Base-by-base conservation (phyloP, 108 stramenopile genomes). In the Chaetoceros tenuissimus region DNA sequence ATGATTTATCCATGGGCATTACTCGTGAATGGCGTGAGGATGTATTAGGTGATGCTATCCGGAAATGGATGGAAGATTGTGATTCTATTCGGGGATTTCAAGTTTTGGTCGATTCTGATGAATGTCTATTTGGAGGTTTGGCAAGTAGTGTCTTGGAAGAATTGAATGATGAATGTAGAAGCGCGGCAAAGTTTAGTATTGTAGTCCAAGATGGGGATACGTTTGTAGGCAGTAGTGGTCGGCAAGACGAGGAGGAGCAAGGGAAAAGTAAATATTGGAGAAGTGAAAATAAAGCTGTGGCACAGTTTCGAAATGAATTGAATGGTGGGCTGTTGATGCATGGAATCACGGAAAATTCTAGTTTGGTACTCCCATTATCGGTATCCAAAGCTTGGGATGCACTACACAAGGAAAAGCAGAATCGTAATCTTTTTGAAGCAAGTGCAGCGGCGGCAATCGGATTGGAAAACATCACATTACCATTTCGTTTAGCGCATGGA, bases 21-120 rank as follows among this genome's bases (percentile, higher is more conserved):
- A 31, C 62, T 0, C 48, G 55, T 13, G 46, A 53, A 18, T 73
- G 72, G 72, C 59, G 72, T 53, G 76, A 90, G 47, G 67, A 71
- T 8, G 48, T 69, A 16, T 57, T 77, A 28, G 67, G 62, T 0
- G 82, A 85, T 62, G 53, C 57, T 31, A 29, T 90, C 31, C 80
- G 88, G 8, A 77, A 72, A 8, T 40, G 75, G 43, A 51, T 90
- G 43, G 88, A 90, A 63, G 71, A 64, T 20, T 82, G 74, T 59
- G 88, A 90, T 62, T 61, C 59, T 24, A 58, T 78, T 31, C 80
- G 81, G 57, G 88, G 88, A 18, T 66, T 81, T 54, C 56, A 66
- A 18, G 48, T 90, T 18, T 52, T 72, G 10, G 69, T 79, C 8
- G 72, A 85, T 34, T 79, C 77, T 0, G 72, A 63, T 22, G 24